A percentile compares a stretch with the other conserved stretches of the same genome.
Conservation (phyloP, 192 early-diverging fungal species). For the Coemansia pectinata region DNA sequence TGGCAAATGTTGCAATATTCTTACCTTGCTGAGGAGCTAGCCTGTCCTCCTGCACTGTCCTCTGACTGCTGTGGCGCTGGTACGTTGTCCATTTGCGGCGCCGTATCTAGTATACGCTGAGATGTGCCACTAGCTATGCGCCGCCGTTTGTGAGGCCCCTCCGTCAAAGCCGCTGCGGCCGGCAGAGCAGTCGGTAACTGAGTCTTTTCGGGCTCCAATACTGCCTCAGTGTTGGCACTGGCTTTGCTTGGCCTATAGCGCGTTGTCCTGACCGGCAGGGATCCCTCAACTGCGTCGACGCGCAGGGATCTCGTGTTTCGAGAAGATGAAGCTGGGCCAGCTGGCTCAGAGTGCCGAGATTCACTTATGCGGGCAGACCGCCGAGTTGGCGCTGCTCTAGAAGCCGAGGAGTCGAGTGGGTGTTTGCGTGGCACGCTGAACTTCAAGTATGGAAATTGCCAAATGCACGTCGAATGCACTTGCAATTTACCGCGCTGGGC, state of each 20-base stretch:
- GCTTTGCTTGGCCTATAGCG: neutral
- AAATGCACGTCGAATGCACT: conserved; percentile 28
- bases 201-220: neutral
- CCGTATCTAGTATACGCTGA: neutral
- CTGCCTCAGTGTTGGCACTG: neutral
- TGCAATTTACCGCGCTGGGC: conserved; percentile 14
- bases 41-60: neutral
- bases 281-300: neutral
- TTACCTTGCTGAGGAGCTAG: conserved; percentile 11
- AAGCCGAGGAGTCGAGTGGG: conserved; percentile 5
- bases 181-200: neutral
- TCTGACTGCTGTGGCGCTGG: neutral
- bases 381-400: conserved; percentile 20
- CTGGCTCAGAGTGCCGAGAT: conserved; percentile 13
- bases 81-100: neutral
- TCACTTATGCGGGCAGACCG: conserved; percentile 31
- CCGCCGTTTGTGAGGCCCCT: neutral
- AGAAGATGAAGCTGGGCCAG: neutral
- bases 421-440: conserved; percentile 37
- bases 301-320: neutral
- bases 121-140: neutral
- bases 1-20: neutral
- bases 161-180: neutral
- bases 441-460: conserved; percentile 13
- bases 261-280: neutral